Evolutionary conservation across 1,284 basidiomycete genomes (phyloP), one percentile per base, ranked within the genome.

Genomic region (Rhodotorula sp.): DNA sequence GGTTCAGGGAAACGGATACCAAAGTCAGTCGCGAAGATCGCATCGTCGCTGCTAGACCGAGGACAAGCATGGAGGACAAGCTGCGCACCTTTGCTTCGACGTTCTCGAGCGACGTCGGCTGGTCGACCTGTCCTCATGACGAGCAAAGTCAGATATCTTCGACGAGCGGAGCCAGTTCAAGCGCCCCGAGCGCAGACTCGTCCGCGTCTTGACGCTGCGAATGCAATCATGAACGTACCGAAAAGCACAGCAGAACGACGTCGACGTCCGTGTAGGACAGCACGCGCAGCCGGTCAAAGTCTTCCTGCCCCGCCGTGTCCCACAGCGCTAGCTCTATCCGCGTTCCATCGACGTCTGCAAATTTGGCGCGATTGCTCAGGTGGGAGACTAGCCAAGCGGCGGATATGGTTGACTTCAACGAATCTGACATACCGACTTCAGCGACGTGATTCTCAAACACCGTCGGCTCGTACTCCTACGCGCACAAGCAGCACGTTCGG

Each of bases 291-390:
- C 93, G 85, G 81, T 97, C 95, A 81, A 97, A 97, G 78, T 97
- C 95, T 84, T 98, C 95, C 82, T 97, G 93, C 92, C 93, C 93
- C 52, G 95, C 95, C 54, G 95, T 97, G 81, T 98, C 96, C 95
- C 95, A 98, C 70, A 98, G 80, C 79, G 92, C 92, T 61, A 98
- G 84, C 80, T 98, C 95, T 17, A 97, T 89, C 27, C 87, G 80
- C 76, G 91, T 89, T 48, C 91, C 91, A 70, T 94, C 92, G 41
- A 97, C 87, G 73, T 86, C 86, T 59, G 93, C 82, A 74, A 78
- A 52, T 4, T 25, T 13, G 4, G 42, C 9, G 14, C 1, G n/a
- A 27, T 48, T 27, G 53, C 17, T 4, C 23, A 49, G n/a, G 7
- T 14, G 7, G 27, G 42, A 44, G 9, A n/a, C 10, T 19, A 52